Evolutionary conservation across 371 early-diverging fungal species (phyloP).

Genomic region (Coemansia sp.): DNA sequence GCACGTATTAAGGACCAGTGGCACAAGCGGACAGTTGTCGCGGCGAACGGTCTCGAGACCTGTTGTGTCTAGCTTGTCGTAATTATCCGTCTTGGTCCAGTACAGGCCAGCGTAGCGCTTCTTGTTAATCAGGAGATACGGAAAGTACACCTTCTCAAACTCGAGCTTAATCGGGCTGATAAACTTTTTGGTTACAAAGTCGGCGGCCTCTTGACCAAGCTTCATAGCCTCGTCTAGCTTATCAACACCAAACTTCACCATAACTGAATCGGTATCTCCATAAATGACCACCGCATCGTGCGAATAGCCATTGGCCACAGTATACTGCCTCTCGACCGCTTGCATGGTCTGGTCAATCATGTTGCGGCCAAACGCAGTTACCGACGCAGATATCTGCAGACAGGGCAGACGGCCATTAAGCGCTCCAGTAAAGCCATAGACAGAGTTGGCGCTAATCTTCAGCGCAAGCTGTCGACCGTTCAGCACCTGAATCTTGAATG

Average conservation of each 20-base stretch:
- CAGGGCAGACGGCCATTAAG: conserved; percentile 97
- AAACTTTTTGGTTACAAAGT: conserved; percentile 83
- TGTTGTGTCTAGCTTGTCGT: conserved; percentile 97
- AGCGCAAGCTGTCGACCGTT: conserved; percentile 98
- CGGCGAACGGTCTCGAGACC: conserved; percentile 99
- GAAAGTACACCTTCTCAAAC: conserved; percentile 99
- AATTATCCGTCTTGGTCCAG: conserved; percentile 89
- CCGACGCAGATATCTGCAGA: conserved; percentile 97
- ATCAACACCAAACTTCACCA: conserved; percentile 95
- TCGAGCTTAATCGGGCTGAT: conserved; percentile 96
- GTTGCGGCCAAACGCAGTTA: conserved; percentile 96
- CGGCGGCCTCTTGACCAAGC: conserved; percentile 85
- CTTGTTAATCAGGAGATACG: conserved; percentile 98
- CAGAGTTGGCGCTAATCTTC: conserved; percentile 99
- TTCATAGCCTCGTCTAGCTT: conserved; percentile 85
- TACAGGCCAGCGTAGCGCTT: conserved; percentile 99
- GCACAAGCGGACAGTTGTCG: conserved; percentile 97
- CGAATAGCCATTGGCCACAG: conserved; percentile 81
- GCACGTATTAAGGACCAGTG: conserved; percentile 91
- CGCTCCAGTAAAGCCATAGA: conserved; percentile 99
- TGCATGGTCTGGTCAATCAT: conserved; percentile 96
- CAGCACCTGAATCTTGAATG: conserved; percentile 86
- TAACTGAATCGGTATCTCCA: conserved; percentile 99
- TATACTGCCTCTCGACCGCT: conserved; percentile 85
- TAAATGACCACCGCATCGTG: conserved; percentile 96